phyloP scores from a whole-genome alignment of 1,139 yeast species.

The Saccharomyces hybrid region DNA sequence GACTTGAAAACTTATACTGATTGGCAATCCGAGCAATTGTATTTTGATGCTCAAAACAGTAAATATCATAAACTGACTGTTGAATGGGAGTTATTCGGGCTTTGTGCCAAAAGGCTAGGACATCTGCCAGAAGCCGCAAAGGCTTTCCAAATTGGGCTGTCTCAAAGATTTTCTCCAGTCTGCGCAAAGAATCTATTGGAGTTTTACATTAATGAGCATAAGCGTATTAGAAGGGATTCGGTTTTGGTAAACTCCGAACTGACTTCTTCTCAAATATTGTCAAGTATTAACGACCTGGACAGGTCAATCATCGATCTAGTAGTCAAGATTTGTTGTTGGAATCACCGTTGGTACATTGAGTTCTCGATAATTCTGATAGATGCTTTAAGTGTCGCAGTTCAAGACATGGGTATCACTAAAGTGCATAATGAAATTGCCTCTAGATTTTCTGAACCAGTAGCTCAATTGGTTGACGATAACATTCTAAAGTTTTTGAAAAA shows the following conservation, averaged over 20 bases:
- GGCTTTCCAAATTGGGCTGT: too few relatives aligned
- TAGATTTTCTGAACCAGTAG: constrained; percentile 44
- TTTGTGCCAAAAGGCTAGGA: constrained; percentile 44
- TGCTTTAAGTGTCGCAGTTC: constrained; percentile 53
- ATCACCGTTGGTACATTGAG: constrained; percentile 94
- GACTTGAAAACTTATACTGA: constrained; percentile 84
- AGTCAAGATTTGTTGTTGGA: constrained; percentile 83
- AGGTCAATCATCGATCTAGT: constrained; percentile 60
- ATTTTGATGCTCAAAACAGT: constrained; percentile 75
- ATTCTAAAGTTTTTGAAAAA: constrained; percentile 24
- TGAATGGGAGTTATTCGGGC: constrained; percentile 93
- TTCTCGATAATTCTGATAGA: constrained; percentile 63
- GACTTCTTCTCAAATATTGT: constrained; percentile 15
- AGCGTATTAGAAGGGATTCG: constrained; percentile 23
- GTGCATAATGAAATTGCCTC: constrained; percentile 73
- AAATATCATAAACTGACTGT: constrained; percentile 70
- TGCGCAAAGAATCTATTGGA: constrained; percentile 70
- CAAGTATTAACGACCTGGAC: constrained; percentile 43
- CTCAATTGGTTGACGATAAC: constrained; percentile 31
- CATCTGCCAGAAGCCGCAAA: too few relatives aligned
- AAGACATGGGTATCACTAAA: constrained; percentile 71
- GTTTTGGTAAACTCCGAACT: constrained; percentile 18
- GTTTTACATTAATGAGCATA: constrained; percentile 44
- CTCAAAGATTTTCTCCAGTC: constrained; percentile 45
- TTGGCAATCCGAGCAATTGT: constrained; percentile 91